Evolutionary conservation across 1,284 basidiomycete genomes (phyloP).

Genomic region (Trichosporon sp.): DNA sequence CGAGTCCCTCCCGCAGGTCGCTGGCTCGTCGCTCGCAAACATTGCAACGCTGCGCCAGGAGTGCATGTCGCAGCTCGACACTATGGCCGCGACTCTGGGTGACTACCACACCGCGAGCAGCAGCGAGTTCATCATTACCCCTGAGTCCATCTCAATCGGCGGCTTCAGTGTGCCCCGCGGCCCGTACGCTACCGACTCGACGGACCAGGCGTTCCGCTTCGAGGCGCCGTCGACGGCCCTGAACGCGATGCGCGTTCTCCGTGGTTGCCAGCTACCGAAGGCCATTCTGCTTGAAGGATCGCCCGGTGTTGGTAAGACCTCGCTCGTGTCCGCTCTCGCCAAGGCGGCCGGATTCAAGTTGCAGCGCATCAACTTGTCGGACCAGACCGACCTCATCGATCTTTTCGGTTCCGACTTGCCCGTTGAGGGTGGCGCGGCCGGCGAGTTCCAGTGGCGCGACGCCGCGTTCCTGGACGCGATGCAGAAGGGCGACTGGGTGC

Average conservation of each 20-base stretch:
- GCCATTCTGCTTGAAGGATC: conserved; percentile 95
- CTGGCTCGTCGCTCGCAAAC: conserved; percentile 38
- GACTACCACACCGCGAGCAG: conserved; percentile 10
- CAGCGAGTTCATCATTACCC: conserved; percentile 23
- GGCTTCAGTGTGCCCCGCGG: conserved; percentile 70
- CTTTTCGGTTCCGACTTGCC: conserved; percentile 96
- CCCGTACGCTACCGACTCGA: conserved; percentile 29
- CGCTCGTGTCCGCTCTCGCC: conserved; percentile 82
- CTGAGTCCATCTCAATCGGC: conserved; percentile 60
- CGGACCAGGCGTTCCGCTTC: conserved; percentile 63
- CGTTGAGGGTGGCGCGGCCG: conserved; percentile 82
- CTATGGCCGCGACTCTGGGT: conserved; percentile 24
- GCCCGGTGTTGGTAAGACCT: conserved; percentile 99
- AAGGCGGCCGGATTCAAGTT: conserved; percentile 72
- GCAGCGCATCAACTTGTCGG: conserved; percentile 96
- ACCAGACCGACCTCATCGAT: conserved; percentile 96
- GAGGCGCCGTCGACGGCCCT: conserved; percentile 81
- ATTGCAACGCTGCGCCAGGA: conserved; percentile 38
- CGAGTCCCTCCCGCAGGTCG: conserved; percentile 65
- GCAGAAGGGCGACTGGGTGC: conserved; percentile 91
- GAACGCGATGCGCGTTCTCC: conserved; percentile 83
- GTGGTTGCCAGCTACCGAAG: conserved; percentile 85
- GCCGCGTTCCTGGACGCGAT: conserved; percentile 92
- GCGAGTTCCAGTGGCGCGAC: conserved; percentile 96
- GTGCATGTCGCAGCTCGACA: conserved; percentile 35